Base-by-base conservation (phyloP, 805 yeast species). In the Wickerhamomyces bovis region DNA sequence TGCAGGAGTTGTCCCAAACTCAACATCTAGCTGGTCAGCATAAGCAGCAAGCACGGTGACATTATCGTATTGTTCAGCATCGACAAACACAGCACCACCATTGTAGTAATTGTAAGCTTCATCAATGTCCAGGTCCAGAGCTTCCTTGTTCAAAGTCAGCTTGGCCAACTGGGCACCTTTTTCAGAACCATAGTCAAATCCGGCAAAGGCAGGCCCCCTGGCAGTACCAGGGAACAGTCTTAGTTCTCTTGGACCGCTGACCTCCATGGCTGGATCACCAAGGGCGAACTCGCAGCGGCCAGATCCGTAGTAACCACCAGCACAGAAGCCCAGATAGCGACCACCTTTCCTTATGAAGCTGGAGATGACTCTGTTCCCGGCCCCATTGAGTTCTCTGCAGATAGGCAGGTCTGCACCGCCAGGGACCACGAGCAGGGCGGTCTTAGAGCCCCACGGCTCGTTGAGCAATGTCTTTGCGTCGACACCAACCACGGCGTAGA, bases 401-500 rank as follows among this genome's bases (percentile, higher is more conserved):
- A 83, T 79, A 0, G 97, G 97, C 43, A 89, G 68, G 62, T 94
- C 99, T 1, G 98, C 97, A 8, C 99, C 99, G 4, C 99, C 99
- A 0, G 99, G 99, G 23, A 94, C 64, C 1, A 89, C 96, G 39
- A 94, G 61, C 52, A 87, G 69, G 0, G 95, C 70, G 0, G 97
- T 86, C 57, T 86, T 86, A 8, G 77, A 57, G 52, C 76, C 75
- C 99, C 99, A 94, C 0, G 99, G 97, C 57, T 94, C 97, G 21
- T 78, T 75, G 44, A 76, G 65, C 18, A 94, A 60, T 0, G 85
- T 77, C 15, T 67, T 63, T 16, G 85, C 80, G 28, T 80, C 78
- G 1, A 88, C 83, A 1, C 85, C 74, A 18, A 80, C 71, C 4
- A 94, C 97, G 0, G 96, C 95, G 64, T 94, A 94, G 64, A 83